Percentiles rank a stretch among this genome's conserved stretches.
Conservation (phyloP, 2,329 filamentous ascomycete species). For the Geosmithia putterillii region DNA sequence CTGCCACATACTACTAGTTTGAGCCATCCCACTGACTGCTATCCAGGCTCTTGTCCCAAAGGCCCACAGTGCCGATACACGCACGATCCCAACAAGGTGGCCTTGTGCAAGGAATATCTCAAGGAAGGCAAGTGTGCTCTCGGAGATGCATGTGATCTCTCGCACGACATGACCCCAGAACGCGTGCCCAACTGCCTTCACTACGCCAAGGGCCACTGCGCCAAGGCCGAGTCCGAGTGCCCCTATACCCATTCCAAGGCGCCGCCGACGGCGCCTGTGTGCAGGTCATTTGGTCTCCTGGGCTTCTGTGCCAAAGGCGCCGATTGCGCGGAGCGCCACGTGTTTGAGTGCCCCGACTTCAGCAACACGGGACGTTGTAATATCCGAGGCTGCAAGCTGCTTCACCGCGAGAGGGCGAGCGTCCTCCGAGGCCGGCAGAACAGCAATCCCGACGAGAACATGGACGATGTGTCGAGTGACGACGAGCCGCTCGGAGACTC, state of each 20-base stretch:
- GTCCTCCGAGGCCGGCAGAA: slow-evolving; percentile 57
- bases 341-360: slow-evolving; percentile 90
- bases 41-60: slow-evolving; percentile 70
- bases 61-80: slow-evolving; percentile 68
- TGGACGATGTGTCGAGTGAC: slow-evolving; percentile 66
- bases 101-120: slow-evolving; percentile 80
- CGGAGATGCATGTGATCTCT: slow-evolving; percentile 77
- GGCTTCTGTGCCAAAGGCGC: slow-evolving; percentile 82
- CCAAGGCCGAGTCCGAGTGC: slow-evolving; percentile 72
- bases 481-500: slow-evolving; percentile 36
- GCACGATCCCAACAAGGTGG: slow-evolving; percentile 78
- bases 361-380: slow-evolving; percentile 81
- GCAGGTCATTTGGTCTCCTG: slow-evolving; percentile 69
- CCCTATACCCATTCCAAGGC: slow-evolving; percentile 77
- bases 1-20: background rate
- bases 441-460: slow-evolving; percentile 36
- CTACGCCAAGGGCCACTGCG: slow-evolving; percentile 81
- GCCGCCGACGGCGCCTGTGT: slow-evolving; percentile 66
- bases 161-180: slow-evolving; percentile 73
- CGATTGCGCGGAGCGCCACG: slow-evolving; percentile 69
- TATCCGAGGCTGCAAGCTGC: slow-evolving; percentile 69
- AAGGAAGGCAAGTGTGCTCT: slow-evolving; percentile 65
- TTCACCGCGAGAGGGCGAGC: slow-evolving; percentile 80
- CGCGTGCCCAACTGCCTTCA: slow-evolving; percentile 82
- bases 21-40: slow-evolving; percentile 27